Percentiles rank a stretch among this genome's conserved stretches.
phyloP scores from a whole-genome alignment of 768 basidiomycete genomes.

The Kwoniella botswanensis region DNA sequence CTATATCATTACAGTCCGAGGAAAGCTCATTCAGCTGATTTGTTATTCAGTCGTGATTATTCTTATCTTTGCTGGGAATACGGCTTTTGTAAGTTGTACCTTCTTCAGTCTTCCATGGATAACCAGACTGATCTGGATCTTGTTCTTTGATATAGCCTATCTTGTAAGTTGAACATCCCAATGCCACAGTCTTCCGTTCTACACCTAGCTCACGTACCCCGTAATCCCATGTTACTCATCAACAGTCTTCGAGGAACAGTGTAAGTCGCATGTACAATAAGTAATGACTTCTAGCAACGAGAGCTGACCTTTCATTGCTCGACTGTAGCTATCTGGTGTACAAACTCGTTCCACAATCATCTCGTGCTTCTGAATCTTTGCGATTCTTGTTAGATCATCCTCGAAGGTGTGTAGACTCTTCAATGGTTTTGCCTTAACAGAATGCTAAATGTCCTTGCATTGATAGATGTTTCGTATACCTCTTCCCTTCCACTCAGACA shows the following conservation, averaged over 20 bases:
- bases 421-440: too few species aligned
- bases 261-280: conserved; percentile 58
- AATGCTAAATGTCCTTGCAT: neutral
- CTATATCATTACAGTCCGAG: neutral
- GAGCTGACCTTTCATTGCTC: neutral
- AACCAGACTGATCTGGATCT: neutral
- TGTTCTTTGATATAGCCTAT: conserved; percentile 66
- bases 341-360: conserved; percentile 67
- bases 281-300: too few species aligned
- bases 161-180: conserved; percentile 66
- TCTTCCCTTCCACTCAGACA: conserved; percentile 92
- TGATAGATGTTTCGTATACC: conserved; percentile 78
- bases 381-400: conserved; percentile 95
- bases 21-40: neutral
- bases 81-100: conserved; percentile 76
- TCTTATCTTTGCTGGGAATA: conserved; percentile 88
- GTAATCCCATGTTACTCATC: neutral
- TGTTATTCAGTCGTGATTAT: conserved; percentile 63
- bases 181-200: neutral
- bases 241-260: conserved; percentile 78
- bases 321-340: conserved; percentile 57
- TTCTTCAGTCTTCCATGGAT: too few species aligned
- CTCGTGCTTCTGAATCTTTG: conserved; percentile 75
- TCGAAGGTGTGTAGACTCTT: conserved; percentile 61
- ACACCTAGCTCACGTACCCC: too few species aligned